A percentile compares a stretch with the other conserved stretches of the same genome.
Conservation (phyloP, 768 basidiomycete genomes). For the Saitozyma podzolica region DNA sequence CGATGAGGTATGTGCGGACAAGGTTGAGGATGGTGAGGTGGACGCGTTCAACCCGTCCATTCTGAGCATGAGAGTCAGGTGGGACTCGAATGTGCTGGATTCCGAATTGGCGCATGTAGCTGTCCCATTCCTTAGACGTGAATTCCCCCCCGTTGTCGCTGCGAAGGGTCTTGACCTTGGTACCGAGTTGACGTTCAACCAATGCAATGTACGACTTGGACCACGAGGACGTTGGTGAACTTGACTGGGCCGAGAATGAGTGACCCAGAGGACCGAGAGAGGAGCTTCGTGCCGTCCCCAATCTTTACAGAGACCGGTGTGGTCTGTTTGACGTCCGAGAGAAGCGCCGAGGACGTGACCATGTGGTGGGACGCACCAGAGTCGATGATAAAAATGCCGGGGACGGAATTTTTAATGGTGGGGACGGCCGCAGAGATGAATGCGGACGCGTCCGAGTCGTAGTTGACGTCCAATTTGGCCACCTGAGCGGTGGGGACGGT, state of each 20-base stretch:
- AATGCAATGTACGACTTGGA: neutral
- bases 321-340: too few relatives aligned
- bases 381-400: constrained; percentile 11
- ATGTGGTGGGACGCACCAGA: constrained; percentile 21
- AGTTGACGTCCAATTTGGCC: too few relatives aligned
- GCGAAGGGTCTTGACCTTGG: constrained; percentile 2
- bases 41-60: constrained; percentile 10
- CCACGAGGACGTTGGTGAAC: too few relatives aligned
- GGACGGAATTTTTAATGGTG: neutral
- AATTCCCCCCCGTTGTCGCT: constrained; percentile 12
- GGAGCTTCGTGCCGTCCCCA: too few relatives aligned
- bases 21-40: constrained; percentile 7
- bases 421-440: constrained; percentile 3
- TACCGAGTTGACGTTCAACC: constrained; percentile 13
- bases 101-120: neutral
- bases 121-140: neutral
- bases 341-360: neutral
- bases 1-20: constrained; percentile 1
- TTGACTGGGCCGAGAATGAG: too few relatives aligned
- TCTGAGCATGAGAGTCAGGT: constrained; percentile 6
- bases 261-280: too few relatives aligned
- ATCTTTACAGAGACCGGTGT: too few relatives aligned
- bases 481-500: too few relatives aligned
- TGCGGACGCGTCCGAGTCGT: neutral
- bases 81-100: constrained; percentile 6